Evolutionary conservation across 805 yeast genomes (phyloP), one percentile per base, ranked within the genome.

Genomic region (Saccharomycopsis microspora): DNA sequence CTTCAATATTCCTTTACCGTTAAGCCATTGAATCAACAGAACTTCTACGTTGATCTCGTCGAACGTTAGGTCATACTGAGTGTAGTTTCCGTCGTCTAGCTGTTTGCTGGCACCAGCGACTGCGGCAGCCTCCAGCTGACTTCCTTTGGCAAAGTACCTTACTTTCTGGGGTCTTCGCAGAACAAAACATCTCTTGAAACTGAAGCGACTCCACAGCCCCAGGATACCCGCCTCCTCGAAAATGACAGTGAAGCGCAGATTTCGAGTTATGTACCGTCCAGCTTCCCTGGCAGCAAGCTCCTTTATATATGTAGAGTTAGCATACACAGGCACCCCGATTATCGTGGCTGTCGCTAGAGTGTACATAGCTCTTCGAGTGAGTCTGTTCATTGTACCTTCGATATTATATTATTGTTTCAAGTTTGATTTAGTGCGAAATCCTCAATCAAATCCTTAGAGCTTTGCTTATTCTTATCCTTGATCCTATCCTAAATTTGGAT

Each of bases 121-220:
- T 30, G 80, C 82, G 30, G 76, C 76, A 0, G 90, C 89, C 41
- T 74, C 83, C 4, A 77, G 74, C 57, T 81, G 89, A 1, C 85
- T 79, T 10, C 89, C 93, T 55, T 84, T 82, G 11, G 70, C 71
- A 46, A 85, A 84, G 31, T 67, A 64, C 65, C 60, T 58, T 36
- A 58, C 55, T 46, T 56, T 51, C 47, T 79, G 78, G 0, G 98
- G 98, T 50, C 97, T 70, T 54, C 84, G 73, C 45, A 94, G 83
- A 0, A 89, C 88, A 61, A 82, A 82, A 46, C 95, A 94, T 56
- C 87, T 85, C 50, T 80, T 76, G 63, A 93, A 83, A 41, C 82
- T 76, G 46, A 93, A 85, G 53, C 78, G 83, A 1, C 96, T 94
- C 96, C 96, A 89, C 48, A 85, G 87, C 0, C 97, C 97, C 4